phyloP scores from a whole-genome alignment of 208 protist species.

The Leishmania aethiopica region DNA sequence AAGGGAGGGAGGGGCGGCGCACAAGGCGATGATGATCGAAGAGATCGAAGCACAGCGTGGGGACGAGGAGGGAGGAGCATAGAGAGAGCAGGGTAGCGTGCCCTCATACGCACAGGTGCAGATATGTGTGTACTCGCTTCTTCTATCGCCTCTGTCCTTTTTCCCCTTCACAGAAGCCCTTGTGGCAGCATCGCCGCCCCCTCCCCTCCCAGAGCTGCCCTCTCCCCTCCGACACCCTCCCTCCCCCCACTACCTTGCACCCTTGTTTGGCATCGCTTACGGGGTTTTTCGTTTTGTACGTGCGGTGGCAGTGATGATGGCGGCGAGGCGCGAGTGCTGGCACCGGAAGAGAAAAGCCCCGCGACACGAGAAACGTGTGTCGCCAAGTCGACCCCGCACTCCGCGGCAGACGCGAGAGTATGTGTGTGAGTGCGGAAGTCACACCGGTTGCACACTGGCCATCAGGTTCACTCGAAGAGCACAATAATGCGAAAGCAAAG shows the following conservation, averaged over 20 bases:
- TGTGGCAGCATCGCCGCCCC: background rate
- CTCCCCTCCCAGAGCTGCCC: background rate
- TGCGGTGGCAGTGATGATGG: background rate
- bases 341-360: background rate
- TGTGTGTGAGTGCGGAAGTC: background rate
- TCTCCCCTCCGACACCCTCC: background rate
- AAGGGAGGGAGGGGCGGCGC: background rate
- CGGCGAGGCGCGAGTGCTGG: background rate
- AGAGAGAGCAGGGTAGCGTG: background rate
- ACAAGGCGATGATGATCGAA: background rate
- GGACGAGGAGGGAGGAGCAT: background rate
- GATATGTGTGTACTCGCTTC: background rate
- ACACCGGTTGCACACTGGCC: background rate
- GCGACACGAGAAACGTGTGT: background rate
- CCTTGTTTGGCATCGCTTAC: background rate
- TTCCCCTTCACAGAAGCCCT: background rate
- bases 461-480: slow-evolving; percentile 8
- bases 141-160: background rate
- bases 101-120: background rate
- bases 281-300: background rate
- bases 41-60: background rate
- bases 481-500: slow-evolving; percentile 11
- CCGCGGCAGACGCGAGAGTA: background rate
- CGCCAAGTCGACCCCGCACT: background rate
- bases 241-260: background rate